Conservation (phyloP, 352 stramenopile species). For the Phytophthora litchii region DNA sequence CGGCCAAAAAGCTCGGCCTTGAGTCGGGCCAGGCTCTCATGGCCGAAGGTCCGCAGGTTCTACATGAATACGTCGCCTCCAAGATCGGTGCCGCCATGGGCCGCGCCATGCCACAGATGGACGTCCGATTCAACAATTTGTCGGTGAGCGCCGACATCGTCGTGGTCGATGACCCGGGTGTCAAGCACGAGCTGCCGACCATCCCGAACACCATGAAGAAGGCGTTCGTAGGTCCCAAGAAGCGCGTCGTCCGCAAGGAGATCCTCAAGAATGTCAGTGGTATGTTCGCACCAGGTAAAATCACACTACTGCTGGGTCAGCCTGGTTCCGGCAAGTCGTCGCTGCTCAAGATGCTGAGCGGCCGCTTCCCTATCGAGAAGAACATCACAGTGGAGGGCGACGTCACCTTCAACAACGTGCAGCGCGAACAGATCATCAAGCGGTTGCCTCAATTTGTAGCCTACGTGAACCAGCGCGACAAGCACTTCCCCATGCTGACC, state of each 20-base stretch:
- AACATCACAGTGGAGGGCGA: constrained; percentile 45
- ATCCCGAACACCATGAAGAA: constrained; percentile 44
- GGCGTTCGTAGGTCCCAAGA: constrained; percentile 29
- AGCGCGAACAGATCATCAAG: constrained; percentile 32
- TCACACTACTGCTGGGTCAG: constrained; percentile 45
- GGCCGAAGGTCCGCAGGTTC: constrained; percentile 2
- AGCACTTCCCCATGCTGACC: constrained; percentile 56
- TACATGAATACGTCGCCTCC: constrained; percentile 12
- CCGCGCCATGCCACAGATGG: constrained; percentile 36
- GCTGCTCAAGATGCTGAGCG: constrained; percentile 51
- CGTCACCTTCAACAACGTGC: constrained; percentile 46
- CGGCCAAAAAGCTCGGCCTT: too few relatives aligned
- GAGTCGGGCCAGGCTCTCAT: constrained; percentile 13
- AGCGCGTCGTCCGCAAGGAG: constrained; percentile 30
- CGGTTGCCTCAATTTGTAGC: constrained; percentile 47
- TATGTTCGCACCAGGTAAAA: constrained; percentile 37
- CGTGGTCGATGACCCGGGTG: constrained; percentile 25
- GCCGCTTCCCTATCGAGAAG: constrained; percentile 40
- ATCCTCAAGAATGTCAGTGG: constrained; percentile 48
- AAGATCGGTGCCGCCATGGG: constrained; percentile 33
- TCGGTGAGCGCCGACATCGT: constrained; percentile 42
- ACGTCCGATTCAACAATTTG: constrained; percentile 52
- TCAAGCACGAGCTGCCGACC: constrained; percentile 36
- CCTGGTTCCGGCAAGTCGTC: constrained; percentile 44
- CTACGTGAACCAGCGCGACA: constrained; percentile 55